Base-by-base conservation (phyloP, 2,329 filamentous ascomycete species). In the Calonectria pteridis region DNA sequence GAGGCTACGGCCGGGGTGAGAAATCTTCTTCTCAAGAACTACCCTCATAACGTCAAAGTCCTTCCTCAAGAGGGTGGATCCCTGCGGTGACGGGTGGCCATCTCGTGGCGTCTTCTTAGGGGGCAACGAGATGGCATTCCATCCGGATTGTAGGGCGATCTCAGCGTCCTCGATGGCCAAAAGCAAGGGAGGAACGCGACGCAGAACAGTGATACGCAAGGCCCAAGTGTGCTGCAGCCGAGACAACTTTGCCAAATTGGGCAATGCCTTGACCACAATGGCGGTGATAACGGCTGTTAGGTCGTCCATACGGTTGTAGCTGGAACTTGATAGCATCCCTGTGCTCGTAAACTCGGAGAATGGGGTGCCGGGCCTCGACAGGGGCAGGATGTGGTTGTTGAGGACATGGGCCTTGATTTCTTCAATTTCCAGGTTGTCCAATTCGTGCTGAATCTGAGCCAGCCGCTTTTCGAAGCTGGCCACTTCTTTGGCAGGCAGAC, bases 321-420 rank as follows among this genome's bases (percentile, higher is more conserved):
- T 86, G 2, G 91, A 86, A 80, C 86, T 79, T 75, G 88, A 83
- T 59, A 88, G 86, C 14, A 88, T 88, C 14, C 85, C 78, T 3
- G 75, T 75, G 37, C 74, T 78, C 28, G 79, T 79, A 23, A 82
- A 81, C 64, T 81, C 79, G 23, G 83, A 82, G 43, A 83, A 77
- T 4, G 85, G 84, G 13, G 84, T 85, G 23, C 79, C 80, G 11
- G 85, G 84, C 55, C 85, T 78, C 28, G 85, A 85, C 26, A 85
- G 77, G 87, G 87, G 90, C 76, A 93, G 86, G 82, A 94, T 93
- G 86, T 98, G 94, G 80, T 94, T 94, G 83, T 93, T 92, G 75
- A 98, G 87, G 77, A 98, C 94, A 81, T 96, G 94, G 55, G 90
- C 91, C 86, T 99, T 98, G 82, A 99, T 92, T 76, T 97, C 95